phyloP scores from a whole-genome alignment of 2,329 filamentous ascomycete genomes.

The Monilinia fructicola region DNA sequence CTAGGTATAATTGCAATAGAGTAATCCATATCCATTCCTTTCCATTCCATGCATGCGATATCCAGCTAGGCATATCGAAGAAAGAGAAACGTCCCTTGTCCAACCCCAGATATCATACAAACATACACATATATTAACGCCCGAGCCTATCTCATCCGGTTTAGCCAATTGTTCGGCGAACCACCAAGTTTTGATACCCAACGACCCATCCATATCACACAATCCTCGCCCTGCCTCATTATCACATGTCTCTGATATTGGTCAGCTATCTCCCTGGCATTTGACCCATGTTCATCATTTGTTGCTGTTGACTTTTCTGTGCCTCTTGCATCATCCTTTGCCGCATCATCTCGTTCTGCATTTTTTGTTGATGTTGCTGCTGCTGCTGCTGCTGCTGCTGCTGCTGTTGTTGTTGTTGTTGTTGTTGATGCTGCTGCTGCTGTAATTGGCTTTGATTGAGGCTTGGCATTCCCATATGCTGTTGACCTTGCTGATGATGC shows the following conservation, averaged over 20 bases:
- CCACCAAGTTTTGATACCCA: constrained; percentile 18
- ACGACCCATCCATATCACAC: constrained; percentile 4
- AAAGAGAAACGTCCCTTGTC: neutral
- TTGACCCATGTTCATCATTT: constrained; percentile 25
- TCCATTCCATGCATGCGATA: constrained; percentile 1
- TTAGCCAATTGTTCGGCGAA: constrained; percentile 1
- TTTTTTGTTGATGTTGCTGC: constrained; percentile 31
- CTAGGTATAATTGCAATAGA: constrained; percentile 2
- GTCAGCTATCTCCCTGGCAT: constrained; percentile 17
- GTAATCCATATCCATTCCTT: neutral
- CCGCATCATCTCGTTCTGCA: constrained; percentile 35
- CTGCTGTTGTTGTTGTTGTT: neutral
- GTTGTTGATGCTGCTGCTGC: constrained; percentile 28
- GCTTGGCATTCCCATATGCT: constrained; percentile 19
- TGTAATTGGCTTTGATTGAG: constrained; percentile 22
- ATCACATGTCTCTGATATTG: neutral
- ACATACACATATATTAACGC: constrained; percentile 1
- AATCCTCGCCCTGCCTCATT: neutral
- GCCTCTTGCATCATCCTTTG: constrained; percentile 37
- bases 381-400: constrained; percentile 28
- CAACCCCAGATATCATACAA: constrained; percentile 17
- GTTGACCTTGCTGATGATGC: constrained; percentile 27
- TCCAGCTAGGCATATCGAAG: constrained; percentile 2
- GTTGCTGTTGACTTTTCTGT: constrained; percentile 32
- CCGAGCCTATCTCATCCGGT: constrained; percentile 1